These are phyloP conservation scores for Hypholoma fasciculare DNA, from an alignment of 768 basidiomycete genomes.

Conservation along the genomic window DNA sequence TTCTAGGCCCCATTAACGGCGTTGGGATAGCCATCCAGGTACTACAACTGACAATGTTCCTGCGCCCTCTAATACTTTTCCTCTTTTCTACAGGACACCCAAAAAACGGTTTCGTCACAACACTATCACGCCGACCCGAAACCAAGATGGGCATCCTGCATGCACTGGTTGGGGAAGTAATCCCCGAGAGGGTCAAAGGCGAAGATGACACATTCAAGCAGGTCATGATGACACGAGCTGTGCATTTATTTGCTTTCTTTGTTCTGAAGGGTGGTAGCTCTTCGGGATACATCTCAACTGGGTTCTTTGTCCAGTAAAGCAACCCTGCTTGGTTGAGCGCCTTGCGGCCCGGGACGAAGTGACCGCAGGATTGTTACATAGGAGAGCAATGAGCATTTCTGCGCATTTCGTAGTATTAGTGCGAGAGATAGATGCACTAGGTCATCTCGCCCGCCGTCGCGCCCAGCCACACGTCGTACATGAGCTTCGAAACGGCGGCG, in stretches of 20 bases:
- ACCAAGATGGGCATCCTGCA: constrained; percentile 58
- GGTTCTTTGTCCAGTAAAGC: too few relatives aligned
- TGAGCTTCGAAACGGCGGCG: constrained; percentile 12
- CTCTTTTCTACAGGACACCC: constrained; percentile 57
- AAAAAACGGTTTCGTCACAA: constrained; percentile 69
- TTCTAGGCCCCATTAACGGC: constrained; percentile 36
- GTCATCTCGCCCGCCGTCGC: constrained; percentile 8
- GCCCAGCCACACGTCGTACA: constrained; percentile 14
- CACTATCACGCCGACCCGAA: constrained; percentile 52
- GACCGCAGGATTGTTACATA: constrained; percentile 10
- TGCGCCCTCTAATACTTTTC: not conserved
- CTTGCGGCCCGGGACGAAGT: constrained; percentile 13
- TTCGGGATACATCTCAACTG: constrained; percentile 9
- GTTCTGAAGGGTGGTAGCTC: constrained; percentile 31
- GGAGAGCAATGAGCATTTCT: not conserved
- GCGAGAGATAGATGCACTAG: not conserved
- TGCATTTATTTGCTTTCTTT: constrained; percentile 66
- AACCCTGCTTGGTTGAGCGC: constrained; percentile 5
- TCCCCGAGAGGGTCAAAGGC: constrained; percentile 32
- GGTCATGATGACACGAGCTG: constrained; percentile 50
- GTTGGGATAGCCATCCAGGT: constrained; percentile 48
- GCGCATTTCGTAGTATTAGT: not conserved
- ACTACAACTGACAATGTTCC: not conserved
- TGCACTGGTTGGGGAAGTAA: constrained; percentile 48
- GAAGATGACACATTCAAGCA: constrained; percentile 44